Conservation (phyloP, 306 rosid species). For the Malus asiatica region DNA sequence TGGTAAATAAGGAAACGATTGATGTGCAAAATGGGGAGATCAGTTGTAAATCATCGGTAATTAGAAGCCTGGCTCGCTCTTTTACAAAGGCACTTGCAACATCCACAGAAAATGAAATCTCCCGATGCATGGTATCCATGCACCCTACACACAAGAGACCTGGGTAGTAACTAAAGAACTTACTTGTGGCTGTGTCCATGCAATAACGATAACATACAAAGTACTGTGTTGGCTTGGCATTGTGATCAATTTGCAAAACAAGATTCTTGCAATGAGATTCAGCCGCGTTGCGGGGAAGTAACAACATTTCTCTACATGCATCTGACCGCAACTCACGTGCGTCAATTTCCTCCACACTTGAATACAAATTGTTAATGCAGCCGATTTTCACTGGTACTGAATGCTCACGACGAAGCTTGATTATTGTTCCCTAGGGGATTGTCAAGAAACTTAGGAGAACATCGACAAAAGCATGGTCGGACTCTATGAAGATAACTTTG, state of each 20-base stretch:
- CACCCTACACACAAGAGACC: neutral
- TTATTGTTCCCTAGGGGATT: neutral
- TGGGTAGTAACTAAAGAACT: neutral
- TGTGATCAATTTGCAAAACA: neutral
- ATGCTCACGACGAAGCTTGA: neutral
- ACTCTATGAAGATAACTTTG: neutral
- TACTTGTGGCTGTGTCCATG: neutral
- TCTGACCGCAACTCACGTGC: neutral
- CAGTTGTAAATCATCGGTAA: constrained; percentile 7
- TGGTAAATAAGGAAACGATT: neutral
- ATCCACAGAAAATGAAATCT: neutral
- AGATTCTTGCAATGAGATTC: neutral
- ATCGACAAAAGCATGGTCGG: neutral
- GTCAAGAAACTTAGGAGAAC: neutral
- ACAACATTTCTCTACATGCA: neutral
- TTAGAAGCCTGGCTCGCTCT: neutral
- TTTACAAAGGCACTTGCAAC: neutral
- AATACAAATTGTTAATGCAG: neutral
- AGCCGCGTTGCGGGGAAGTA: neutral
- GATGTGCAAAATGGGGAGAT: neutral
- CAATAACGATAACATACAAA: neutral
- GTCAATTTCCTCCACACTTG: neutral
- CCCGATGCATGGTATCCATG: rapidly evolving
- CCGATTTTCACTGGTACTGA: neutral
- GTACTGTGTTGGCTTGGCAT: neutral